These are phyloP conservation scores for Starmerella tilneyi DNA, from an alignment of 805 yeast species.

Conservation along the genomic window DNA sequence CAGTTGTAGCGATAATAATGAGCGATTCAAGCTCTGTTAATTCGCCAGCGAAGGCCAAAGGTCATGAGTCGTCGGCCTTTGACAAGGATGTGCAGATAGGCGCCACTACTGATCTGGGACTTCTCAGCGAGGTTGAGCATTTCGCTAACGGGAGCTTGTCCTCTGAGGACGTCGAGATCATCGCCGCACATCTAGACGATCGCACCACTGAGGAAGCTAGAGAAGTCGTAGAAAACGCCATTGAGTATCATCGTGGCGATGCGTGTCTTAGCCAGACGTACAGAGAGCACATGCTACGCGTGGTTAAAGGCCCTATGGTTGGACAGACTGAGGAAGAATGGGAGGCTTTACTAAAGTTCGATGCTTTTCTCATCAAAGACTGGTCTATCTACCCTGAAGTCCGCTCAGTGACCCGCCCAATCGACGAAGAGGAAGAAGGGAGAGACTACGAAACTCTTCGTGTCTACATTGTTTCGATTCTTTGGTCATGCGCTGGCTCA, in stretches of 20 bases:
- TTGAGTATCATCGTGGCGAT: conserved; percentile 39
- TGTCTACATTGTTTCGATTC: conserved; percentile 40
- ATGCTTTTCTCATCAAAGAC: conserved; percentile 36
- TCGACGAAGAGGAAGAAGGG: conserved; percentile 38
- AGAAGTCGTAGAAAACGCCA: conserved; percentile 35
- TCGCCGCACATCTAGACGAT: conserved; percentile 25
- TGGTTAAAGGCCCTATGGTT: conserved; percentile 22
- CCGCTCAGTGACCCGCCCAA: conserved; percentile 45
- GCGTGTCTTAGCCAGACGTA: conserved; percentile 40
- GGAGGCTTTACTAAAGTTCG: conserved; percentile 27
- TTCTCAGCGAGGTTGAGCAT: conserved; percentile 5
- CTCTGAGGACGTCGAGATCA: conserved; percentile 15
- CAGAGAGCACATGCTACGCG: conserved; percentile 32
- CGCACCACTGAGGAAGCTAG: conserved; percentile 33
- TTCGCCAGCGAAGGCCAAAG: background rate
- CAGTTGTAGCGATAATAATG: too few species aligned
- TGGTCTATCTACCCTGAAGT: conserved; percentile 55
- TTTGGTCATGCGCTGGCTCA: conserved; percentile 46
- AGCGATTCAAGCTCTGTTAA: background rate
- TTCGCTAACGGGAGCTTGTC: conserved; percentile 10
- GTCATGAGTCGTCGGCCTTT: background rate
- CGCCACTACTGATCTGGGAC: conserved; percentile 2
- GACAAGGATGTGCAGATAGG: background rate
- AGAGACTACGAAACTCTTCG: conserved; percentile 44
- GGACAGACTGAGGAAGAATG: conserved; percentile 23